Conservation (phyloP, 192 early-diverging fungal species). For the Spizellomyces sp. region DNA sequence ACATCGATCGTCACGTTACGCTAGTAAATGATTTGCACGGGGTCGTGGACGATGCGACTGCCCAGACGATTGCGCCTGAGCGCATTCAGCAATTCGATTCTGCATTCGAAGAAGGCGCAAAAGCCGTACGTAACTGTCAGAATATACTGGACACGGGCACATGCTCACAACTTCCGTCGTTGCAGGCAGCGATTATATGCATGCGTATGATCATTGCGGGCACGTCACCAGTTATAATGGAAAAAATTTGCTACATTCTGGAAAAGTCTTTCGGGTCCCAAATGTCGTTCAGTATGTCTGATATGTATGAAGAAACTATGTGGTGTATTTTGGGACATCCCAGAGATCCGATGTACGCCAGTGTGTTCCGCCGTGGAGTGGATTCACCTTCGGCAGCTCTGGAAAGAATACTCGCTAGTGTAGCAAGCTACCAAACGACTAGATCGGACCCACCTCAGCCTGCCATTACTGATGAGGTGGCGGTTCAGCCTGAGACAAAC, state of each 20-base stretch:
- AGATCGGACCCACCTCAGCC: not conserved
- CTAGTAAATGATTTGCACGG: too few relatives aligned
- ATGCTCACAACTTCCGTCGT: not conserved
- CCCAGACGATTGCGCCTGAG: conserved; percentile 22
- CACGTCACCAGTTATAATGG: conserved; percentile 28
- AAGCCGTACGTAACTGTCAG: conserved; percentile 21
- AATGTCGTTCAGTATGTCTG: conserved; percentile 7
- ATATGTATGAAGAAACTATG: conserved; percentile 34
- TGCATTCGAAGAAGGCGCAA: conserved; percentile 16
- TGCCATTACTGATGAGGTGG: not conserved
- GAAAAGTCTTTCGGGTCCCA: not conserved
- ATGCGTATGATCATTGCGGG: conserved; percentile 49
- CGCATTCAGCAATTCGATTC: conserved; percentile 46
- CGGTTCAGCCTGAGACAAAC: not conserved
- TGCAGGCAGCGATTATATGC: conserved; percentile 25
- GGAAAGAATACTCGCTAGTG: conserved; percentile 26
- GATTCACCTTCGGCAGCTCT: conserved; percentile 39
- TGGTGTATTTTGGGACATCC: conserved; percentile 28
- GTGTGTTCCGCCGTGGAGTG: conserved; percentile 38
- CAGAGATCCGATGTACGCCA: conserved; percentile 2
- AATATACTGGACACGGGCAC: not conserved
- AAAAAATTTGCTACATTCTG: conserved; percentile 29
- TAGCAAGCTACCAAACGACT: not conserved
- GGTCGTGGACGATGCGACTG: too few relatives aligned
- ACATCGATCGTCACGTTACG: too few relatives aligned